These are phyloP conservation scores for Carnegiea gigantea DNA, from an alignment of 179 eudicot species.

Conservation along the genomic window DNA sequence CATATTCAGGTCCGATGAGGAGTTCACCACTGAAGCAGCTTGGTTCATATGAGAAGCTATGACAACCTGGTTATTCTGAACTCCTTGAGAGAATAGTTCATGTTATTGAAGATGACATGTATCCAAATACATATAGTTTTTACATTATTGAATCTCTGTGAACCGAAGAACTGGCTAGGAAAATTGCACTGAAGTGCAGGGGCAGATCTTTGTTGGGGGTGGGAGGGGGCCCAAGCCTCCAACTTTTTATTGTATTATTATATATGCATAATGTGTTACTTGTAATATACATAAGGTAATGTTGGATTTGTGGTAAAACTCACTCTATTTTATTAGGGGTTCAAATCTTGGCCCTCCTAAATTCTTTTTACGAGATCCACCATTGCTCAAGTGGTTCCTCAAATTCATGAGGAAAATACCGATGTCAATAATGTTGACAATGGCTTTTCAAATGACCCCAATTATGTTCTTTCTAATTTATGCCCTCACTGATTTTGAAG, in stretches of 20 bases:
- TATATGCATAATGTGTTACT: too few relatives aligned
- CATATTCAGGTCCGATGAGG: conserved; percentile 20
- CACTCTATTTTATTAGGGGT: too few relatives aligned
- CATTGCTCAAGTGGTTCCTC: neutral
- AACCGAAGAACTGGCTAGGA: neutral
- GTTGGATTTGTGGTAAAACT: too few relatives aligned
- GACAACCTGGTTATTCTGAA: conserved; percentile 24
- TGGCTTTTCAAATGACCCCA: neutral
- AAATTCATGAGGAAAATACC: neutral
- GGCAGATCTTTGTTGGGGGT: too few relatives aligned
- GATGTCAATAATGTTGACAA: neutral
- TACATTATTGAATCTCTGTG: neutral
- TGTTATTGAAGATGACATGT: neutral
- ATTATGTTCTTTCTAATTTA: too few relatives aligned
- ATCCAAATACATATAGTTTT: neutral
- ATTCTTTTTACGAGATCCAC: too few relatives aligned
- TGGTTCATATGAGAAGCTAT: conserved; percentile 52
- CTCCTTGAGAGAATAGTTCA: neutral
- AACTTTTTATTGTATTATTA: too few relatives aligned
- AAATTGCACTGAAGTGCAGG: neutral
- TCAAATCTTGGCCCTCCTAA: too few relatives aligned
- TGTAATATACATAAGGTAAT: too few relatives aligned
- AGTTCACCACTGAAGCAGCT: conserved; percentile 44
- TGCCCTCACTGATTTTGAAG: too few relatives aligned
- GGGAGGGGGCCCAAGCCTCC: too few relatives aligned